phyloP scores from a whole-genome alignment of 306 rosid genomes.

The Prosopis cineraria region DNA sequence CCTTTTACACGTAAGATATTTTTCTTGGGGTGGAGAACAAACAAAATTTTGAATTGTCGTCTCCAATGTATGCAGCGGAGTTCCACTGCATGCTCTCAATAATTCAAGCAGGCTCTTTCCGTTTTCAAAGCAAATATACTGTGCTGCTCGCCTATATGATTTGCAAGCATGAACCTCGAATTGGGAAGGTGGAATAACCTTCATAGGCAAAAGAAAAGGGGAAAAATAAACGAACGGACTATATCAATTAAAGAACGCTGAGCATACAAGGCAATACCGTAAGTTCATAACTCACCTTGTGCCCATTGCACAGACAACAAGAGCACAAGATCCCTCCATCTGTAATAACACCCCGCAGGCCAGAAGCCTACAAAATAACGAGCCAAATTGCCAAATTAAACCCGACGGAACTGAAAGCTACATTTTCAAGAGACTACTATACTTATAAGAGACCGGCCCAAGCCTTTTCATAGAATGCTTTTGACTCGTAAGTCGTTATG shows the following conservation, averaged over 20 bases:
- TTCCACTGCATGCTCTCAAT: constrained; percentile 68
- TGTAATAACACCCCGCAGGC: constrained; percentile 76
- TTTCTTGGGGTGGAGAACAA: constrained; percentile 64
- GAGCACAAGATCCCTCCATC: constrained; percentile 91
- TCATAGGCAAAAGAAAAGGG: constrained; percentile 14
- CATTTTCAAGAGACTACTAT: neutral
- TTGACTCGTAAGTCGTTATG: neutral
- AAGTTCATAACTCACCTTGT: constrained; percentile 61
- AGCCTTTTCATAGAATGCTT: neutral
- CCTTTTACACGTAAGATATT: constrained; percentile 67
- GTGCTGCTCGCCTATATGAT: constrained; percentile 81
- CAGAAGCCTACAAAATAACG: constrained; percentile 57
- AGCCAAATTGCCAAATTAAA: constrained; percentile 27
- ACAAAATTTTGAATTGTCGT: constrained; percentile 69
- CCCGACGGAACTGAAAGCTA: constrained; percentile 14
- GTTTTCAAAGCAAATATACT: constrained; percentile 89
- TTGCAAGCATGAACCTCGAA: constrained; percentile 97
- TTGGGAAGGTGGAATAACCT: constrained; percentile 91
- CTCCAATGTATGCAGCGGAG: constrained; percentile 70
- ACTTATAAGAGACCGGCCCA: neutral
- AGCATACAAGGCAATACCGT: constrained; percentile 25
- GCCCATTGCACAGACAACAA: constrained; percentile 71
- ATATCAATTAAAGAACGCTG: constrained; percentile 26
- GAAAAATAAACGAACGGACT: constrained; percentile 26
- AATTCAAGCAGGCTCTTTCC: constrained; percentile 91